Conservation (phyloP, 1,284 basidiomycete species). For the Trichosporon asahii region DNA sequence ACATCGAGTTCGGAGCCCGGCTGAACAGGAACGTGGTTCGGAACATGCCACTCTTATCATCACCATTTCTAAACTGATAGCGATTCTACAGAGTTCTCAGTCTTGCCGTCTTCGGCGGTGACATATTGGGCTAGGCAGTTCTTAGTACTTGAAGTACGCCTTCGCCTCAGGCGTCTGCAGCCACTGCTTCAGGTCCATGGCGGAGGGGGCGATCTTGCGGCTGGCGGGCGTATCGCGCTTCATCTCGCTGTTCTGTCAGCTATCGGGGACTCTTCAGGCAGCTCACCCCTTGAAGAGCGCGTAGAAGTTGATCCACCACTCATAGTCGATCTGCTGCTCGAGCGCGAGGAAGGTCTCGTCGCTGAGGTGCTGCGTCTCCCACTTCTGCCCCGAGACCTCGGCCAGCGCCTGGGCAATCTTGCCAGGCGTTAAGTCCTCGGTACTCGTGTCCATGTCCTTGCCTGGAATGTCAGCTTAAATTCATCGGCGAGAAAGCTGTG, state of each 20-base stretch:
- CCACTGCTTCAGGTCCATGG: conserved; percentile 14
- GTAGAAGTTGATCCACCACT: conserved; percentile 26
- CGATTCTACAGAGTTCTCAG: too few relatives aligned
- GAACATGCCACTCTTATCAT: too few relatives aligned
- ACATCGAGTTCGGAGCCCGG: background rate
- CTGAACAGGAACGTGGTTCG: background rate
- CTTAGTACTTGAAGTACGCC: conserved; percentile 2
- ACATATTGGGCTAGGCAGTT: too few relatives aligned
- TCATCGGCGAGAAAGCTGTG: background rate
- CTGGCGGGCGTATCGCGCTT: conserved; percentile 12
- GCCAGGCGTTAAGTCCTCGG: conserved; percentile 17
- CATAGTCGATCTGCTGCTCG: conserved; percentile 4
- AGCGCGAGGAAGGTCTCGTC: conserved; percentile 13
- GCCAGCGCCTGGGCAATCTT: conserved; percentile 13
- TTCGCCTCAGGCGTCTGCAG: background rate
- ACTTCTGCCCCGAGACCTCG: conserved; percentile 13
- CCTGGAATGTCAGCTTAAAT: background rate
- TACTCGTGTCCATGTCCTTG: conserved; percentile 19
- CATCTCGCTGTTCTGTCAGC: conserved; percentile 11
- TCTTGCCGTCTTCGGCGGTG: too few relatives aligned
- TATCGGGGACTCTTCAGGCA: too few relatives aligned
- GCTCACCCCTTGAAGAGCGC: conserved; percentile 18
- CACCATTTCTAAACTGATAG: too few relatives aligned
- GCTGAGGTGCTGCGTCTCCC: conserved; percentile 7
- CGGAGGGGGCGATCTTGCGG: conserved; percentile 14